Percentiles rank a stretch among this genome's conserved stretches.
phyloP scores from a whole-genome alignment of 192 early-diverging fungal species.

The Allomyces macrogynus region DNA sequence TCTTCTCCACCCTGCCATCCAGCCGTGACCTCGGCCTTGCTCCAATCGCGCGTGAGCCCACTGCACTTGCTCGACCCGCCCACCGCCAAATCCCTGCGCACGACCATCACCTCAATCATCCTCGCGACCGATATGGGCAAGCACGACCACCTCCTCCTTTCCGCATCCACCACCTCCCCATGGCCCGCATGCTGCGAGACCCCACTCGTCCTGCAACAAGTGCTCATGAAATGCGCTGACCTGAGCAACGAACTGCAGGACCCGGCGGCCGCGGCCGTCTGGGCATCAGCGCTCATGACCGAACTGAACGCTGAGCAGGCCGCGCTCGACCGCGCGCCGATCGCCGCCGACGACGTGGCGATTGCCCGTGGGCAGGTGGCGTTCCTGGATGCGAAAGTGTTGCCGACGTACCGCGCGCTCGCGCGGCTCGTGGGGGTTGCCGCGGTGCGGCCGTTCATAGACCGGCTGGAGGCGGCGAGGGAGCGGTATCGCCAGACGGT shows the following conservation, averaged over 20 bases:
- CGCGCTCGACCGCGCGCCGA: background rate
- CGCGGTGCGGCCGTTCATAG: background rate
- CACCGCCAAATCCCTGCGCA: background rate
- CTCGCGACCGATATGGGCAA: background rate
- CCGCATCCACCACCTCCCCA: too few relatives aligned
- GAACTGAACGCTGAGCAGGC: background rate
- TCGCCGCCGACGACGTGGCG: background rate
- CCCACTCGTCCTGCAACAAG: background rate
- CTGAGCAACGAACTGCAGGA: background rate
- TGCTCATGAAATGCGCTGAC: background rate
- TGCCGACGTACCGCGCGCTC: background rate
- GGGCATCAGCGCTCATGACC: background rate
- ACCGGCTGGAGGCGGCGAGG: background rate
- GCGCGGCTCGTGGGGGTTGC: background rate
- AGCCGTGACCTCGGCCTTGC: background rate
- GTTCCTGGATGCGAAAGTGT: background rate
- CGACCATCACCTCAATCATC: background rate
- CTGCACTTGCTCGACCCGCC: background rate
- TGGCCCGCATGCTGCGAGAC: too few relatives aligned
- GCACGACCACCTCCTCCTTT: background rate
- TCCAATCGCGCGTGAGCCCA: background rate
- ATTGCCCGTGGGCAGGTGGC: background rate
- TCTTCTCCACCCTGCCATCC: too few relatives aligned
- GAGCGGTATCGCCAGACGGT: background rate
- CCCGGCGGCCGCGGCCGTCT: background rate